Conservation (phyloP, 495 filamentous ascomycete genomes). For the Podospora tetraspora region DNA sequence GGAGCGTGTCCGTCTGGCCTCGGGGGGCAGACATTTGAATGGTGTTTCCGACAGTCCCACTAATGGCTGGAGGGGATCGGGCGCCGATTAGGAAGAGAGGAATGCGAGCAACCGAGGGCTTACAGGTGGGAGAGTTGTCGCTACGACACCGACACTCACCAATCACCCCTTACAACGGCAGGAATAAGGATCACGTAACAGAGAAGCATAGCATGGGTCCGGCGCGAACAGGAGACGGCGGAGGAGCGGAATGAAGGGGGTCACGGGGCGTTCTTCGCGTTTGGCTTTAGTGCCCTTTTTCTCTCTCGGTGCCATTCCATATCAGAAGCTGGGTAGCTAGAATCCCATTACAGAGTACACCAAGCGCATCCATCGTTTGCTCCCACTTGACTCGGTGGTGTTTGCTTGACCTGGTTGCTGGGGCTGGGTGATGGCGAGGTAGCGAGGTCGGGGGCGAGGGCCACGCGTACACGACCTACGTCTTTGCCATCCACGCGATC, state of each 20-base stretch:
- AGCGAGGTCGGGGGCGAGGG: not conserved
- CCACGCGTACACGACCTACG: not conserved
- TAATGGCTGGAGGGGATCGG: conserved; percentile 3
- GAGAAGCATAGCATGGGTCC: conserved; percentile 6
- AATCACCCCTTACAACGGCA: too few relatives aligned
- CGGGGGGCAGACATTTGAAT: not conserved
- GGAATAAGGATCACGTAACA: not conserved
- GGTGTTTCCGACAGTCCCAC: not conserved
- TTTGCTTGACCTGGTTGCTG: not conserved
- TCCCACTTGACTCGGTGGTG: not conserved
- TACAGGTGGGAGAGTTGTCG: not conserved
- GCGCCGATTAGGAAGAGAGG: not conserved
- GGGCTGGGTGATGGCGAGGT: not conserved
- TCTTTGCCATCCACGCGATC: not conserved
- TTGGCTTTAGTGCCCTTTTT: not conserved
- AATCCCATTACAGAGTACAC: not conserved
- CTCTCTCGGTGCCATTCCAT: too few relatives aligned
- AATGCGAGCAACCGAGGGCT: too few relatives aligned
- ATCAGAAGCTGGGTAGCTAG: not conserved
- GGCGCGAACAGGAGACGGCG: conserved; percentile 3
- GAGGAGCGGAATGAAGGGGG: not conserved
- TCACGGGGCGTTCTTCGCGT: not conserved
- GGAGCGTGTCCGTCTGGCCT: conserved; percentile 8
- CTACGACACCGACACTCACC: not conserved
- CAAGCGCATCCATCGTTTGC: not conserved